phyloP scores from a whole-genome alignment of 202 grass and related monocot genomes.

The Schoenoplectus tabernaemontani region DNA sequence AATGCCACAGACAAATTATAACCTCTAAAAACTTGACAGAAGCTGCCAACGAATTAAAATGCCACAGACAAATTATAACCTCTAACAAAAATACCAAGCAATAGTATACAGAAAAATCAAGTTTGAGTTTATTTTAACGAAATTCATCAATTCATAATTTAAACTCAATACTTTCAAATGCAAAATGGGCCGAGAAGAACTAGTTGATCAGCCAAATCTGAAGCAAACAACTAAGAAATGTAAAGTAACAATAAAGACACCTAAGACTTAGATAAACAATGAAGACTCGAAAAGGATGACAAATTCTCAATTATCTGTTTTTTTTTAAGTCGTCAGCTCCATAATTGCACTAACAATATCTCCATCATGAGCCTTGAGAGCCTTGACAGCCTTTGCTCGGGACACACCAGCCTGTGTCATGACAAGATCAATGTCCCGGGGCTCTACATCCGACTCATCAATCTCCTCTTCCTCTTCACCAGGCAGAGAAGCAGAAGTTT shows the following conservation, averaged over 20 bases:
- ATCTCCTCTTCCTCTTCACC: conserved; percentile 74
- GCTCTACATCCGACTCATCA: conserved; percentile 64
- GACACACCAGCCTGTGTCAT: conserved; percentile 85
- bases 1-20: no score
- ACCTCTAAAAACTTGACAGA: no score
- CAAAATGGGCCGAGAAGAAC: background rate
- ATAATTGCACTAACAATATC: conserved; percentile 84
- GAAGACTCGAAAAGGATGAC: background rate
- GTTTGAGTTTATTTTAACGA: background rate
- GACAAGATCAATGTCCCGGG: conserved; percentile 87
- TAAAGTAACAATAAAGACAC: conserved; percentile 6
- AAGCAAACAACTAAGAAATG: conserved; percentile 13
- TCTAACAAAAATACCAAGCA: background rate
- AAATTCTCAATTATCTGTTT: background rate
- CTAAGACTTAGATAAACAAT: background rate
- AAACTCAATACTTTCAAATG: background rate
- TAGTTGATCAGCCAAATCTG: background rate
- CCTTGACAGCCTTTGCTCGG: conserved; percentile 65
- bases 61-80: background rate
- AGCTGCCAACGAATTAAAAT: background rate
- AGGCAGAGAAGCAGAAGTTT: conserved; percentile 22
- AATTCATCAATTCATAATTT: background rate
- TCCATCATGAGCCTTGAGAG: conserved; percentile 77
- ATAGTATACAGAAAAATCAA: background rate
- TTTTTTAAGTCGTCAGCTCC: conserved; percentile 66